A percentile compares a stretch with the other conserved stretches of the same genome.
These are phyloP conservation scores for Trebouxia sp. DNA, from an alignment of 139 green algal species.

Conservation along the genomic window DNA sequence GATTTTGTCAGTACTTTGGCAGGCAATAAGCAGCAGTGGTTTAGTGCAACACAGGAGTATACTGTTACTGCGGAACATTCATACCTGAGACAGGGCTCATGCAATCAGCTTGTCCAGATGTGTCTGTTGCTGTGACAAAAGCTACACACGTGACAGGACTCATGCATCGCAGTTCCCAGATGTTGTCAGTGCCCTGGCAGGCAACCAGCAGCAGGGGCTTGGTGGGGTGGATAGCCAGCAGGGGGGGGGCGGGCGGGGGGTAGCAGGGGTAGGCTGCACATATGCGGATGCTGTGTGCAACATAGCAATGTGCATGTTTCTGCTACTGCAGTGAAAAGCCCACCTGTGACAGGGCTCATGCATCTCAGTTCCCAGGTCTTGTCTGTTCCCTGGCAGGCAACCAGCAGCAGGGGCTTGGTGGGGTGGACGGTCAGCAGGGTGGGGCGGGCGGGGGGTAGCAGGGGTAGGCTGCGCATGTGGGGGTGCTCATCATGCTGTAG, in stretches of 20 bases:
- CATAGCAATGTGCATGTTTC: too few relatives aligned
- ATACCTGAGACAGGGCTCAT: too few relatives aligned
- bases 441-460: conserved; percentile 16
- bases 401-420: conserved; percentile 15
- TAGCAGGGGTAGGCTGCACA: conserved; percentile 25
- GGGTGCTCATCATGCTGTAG: conserved; percentile 2
- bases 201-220: too few relatives aligned
- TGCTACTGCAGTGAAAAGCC: too few relatives aligned
- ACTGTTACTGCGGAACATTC: too few relatives aligned
- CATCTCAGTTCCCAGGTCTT: conserved; percentile 4
- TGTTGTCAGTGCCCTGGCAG: too few relatives aligned
- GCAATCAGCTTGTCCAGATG: too few relatives aligned
- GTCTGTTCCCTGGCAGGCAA: not conserved
- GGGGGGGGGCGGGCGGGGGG: conserved; percentile 5
- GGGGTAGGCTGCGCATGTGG: conserved; percentile 29
- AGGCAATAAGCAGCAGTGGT: too few relatives aligned
- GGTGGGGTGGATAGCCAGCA: not conserved
- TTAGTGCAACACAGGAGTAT: too few relatives aligned
- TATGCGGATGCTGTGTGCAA: conserved; percentile 21
- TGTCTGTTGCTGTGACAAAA: too few relatives aligned
- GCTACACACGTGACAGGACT: not conserved
- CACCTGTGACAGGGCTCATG: conserved; percentile 12
- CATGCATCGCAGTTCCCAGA: too few relatives aligned
- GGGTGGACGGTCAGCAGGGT: not conserved
- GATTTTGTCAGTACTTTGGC: too few relatives aligned